Conservation (phyloP, 2,329 filamentous ascomycete species). For the Lizonia empirigonia region DNA sequence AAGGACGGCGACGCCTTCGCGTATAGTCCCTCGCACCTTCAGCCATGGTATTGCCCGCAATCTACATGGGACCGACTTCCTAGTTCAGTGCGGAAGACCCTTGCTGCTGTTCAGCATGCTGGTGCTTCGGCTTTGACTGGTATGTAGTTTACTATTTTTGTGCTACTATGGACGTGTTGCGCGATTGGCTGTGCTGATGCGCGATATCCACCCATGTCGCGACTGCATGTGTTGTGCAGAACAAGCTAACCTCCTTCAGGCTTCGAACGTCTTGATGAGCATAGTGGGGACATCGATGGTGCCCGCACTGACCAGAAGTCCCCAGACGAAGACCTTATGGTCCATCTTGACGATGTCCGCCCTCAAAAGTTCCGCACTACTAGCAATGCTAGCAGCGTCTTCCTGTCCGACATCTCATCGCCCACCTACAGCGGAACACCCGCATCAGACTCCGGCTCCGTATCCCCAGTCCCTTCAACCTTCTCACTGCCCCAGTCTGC, state of each 20-base stretch:
- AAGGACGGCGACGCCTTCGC: slow-evolving; percentile 47
- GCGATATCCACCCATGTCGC: slow-evolving; percentile 14
- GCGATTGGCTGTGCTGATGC: slow-evolving; percentile 11
- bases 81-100: slow-evolving; percentile 35
- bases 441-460: slow-evolving; percentile 32
- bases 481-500: slow-evolving; percentile 30
- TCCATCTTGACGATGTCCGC: slow-evolving; percentile 34
- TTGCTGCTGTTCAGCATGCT: slow-evolving; percentile 50
- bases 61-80: slow-evolving; percentile 48
- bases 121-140: slow-evolving; percentile 54
- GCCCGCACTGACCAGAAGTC: slow-evolving; percentile 23
- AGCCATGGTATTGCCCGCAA: slow-evolving; percentile 47
- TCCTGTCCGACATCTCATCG: slow-evolving; percentile 34
- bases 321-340: slow-evolving; percentile 30
- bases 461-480: slow-evolving; percentile 30
- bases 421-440: slow-evolving; percentile 32
- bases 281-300: slow-evolving; percentile 24
- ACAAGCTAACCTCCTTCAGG: slow-evolving; percentile 27
- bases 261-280: slow-evolving; percentile 40
- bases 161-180: slow-evolving; percentile 10
- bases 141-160: slow-evolving; percentile 30
- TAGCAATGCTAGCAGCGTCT: slow-evolving; percentile 41
- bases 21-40: slow-evolving; percentile 46
- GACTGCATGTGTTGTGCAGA: slow-evolving; percentile 9
- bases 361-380: slow-evolving; percentile 32